These are phyloP conservation scores for Xylariaceae sp. DNA, from an alignment of 2,329 filamentous ascomycete genomes.

Conservation along the genomic window DNA sequence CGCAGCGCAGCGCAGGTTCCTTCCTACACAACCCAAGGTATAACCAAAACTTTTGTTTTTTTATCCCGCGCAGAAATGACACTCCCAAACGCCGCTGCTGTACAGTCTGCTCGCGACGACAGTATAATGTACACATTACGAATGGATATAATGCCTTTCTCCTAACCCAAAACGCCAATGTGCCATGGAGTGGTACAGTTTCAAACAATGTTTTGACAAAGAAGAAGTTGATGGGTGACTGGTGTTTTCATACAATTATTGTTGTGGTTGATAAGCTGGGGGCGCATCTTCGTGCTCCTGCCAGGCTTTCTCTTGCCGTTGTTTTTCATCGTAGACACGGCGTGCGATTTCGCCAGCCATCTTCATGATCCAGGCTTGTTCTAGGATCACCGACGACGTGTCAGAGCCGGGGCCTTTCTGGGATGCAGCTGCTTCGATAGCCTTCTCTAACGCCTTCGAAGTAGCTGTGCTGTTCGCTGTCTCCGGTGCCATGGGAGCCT, in stretches of 20 bases:
- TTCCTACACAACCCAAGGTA: slow-evolving; percentile 5
- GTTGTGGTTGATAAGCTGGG: slow-evolving; percentile 56
- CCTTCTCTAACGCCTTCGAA: slow-evolving; percentile 24
- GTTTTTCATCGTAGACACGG: slow-evolving; percentile 84
- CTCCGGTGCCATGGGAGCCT: slow-evolving; percentile 11
- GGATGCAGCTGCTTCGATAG: slow-evolving; percentile 16
- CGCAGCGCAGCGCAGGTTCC: not conserved
- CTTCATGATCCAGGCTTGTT: slow-evolving; percentile 85
- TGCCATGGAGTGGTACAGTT: slow-evolving; percentile 9
- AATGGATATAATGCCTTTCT: slow-evolving; percentile 8
- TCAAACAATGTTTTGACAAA: slow-evolving; percentile 11
- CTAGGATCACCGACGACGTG: slow-evolving; percentile 59
- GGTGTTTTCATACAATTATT: slow-evolving; percentile 29
- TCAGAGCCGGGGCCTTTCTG: slow-evolving; percentile 40
- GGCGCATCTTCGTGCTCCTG: slow-evolving; percentile 54
- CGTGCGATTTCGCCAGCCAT: slow-evolving; percentile 90
- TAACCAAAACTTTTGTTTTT: slow-evolving; percentile 4
- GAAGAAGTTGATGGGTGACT: slow-evolving; percentile 5
- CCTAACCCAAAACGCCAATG: slow-evolving; percentile 12
- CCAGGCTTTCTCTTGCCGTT: slow-evolving; percentile 49
- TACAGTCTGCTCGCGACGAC: slow-evolving; percentile 3
- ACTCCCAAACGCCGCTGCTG: slow-evolving; percentile 18
- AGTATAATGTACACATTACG: slow-evolving; percentile 14
- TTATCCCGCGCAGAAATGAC: slow-evolving; percentile 6
- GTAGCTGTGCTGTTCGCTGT: slow-evolving; percentile 11